A percentile compares a stretch with the other conserved stretches of the same genome.
Conservation (phyloP, 2,329 filamentous ascomycete species). For the Dactylellina cionopaga region DNA sequence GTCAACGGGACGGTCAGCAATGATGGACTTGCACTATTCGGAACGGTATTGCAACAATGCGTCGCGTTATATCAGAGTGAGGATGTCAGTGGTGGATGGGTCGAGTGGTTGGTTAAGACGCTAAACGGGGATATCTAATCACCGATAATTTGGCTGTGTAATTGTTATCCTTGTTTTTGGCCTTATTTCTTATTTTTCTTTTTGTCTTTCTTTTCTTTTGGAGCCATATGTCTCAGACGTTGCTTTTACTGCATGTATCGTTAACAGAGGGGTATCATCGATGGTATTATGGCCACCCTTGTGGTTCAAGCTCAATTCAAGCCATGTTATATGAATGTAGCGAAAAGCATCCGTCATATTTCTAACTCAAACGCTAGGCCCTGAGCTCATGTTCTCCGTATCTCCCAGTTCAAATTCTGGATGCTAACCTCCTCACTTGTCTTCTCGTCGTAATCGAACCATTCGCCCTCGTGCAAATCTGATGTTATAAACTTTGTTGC, state of each 20-base stretch:
- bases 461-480: constrained; percentile 88
- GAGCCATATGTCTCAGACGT: not conserved
- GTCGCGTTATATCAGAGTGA: constrained; percentile 8
- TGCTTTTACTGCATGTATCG: not conserved
- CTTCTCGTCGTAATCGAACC: constrained; percentile 99
- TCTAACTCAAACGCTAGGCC: no score
- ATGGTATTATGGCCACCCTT: no score
- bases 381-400: constrained; percentile 78
- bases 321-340: no score
- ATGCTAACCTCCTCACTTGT: constrained; percentile 89
- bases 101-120: constrained; percentile 25
- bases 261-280: not conserved
- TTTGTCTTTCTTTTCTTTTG: not conserved
- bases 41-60: constrained; percentile 24
- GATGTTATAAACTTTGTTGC: constrained; percentile 82
- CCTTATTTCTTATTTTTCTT: no score
- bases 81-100: constrained; percentile 27
- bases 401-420: constrained; percentile 86
- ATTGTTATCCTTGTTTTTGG: not conserved
- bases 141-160: not conserved
- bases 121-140: constrained; percentile 38
- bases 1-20: constrained; percentile 18
- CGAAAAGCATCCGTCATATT: no score
- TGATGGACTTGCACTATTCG: constrained; percentile 24
- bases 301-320: no score